These are phyloP conservation scores for Xylaria sp. DNA, from an alignment of 2,329 filamentous ascomycete species.

Conservation along the genomic window DNA sequence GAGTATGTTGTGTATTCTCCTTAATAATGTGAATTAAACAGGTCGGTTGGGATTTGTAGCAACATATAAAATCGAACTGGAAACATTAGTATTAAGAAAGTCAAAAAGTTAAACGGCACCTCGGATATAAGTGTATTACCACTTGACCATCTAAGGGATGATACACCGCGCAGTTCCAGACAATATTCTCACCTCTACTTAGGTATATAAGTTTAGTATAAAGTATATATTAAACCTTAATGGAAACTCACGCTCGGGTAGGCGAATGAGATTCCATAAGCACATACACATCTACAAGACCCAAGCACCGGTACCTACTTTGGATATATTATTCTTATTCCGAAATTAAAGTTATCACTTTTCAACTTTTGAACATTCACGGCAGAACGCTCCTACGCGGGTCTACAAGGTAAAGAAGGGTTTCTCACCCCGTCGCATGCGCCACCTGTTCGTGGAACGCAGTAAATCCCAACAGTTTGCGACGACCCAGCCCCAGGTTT, in stretches of 20 bases:
- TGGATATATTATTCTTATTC: background rate
- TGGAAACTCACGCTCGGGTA: background rate
- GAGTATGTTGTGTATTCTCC: no score
- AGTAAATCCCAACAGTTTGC: constrained; percentile 34
- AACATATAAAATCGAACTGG: no score
- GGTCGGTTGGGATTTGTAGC: no score
- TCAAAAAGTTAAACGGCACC: no score
- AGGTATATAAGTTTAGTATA: no score
- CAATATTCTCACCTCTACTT: no score
- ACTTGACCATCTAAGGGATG: no score
- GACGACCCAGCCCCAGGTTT: constrained; percentile 33
- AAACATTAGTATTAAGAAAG: no score
- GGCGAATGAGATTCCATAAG: background rate
- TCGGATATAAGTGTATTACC: no score
- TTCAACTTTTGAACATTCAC: background rate
- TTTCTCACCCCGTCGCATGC: constrained; percentile 33
- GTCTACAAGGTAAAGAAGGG: constrained; percentile 28
- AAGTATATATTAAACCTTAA: no score
- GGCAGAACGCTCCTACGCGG: background rate
- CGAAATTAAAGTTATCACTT: background rate
- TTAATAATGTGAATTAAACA: no score
- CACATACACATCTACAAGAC: background rate
- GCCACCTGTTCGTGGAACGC: constrained; percentile 37
- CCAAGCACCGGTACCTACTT: background rate
- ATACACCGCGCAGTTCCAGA: no score